These are phyloP conservation scores for Eucalyptus pauciflora DNA, from an alignment of 345 rosid species.

Conservation along the genomic window DNA sequence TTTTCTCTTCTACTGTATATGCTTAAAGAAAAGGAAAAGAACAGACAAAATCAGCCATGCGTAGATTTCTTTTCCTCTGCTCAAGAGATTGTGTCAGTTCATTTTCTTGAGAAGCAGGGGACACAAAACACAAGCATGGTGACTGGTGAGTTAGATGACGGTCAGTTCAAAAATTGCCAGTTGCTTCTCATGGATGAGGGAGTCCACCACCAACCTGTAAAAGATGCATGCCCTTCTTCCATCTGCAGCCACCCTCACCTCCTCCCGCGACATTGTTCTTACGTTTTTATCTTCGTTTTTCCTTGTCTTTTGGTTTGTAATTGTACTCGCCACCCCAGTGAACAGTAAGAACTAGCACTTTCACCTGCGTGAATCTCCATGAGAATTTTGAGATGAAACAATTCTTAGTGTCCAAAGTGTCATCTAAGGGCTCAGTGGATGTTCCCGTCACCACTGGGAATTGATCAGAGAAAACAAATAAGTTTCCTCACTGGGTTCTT, in stretches of 20 bases:
- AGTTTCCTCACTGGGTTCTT: background rate
- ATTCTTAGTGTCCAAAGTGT: background rate
- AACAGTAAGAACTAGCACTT: no score
- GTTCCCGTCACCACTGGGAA: background rate
- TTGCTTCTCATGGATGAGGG: constrained; percentile 51
- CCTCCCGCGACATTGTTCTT: background rate
- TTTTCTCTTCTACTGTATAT: background rate
- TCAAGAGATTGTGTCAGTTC: background rate
- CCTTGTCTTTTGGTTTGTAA: no score
- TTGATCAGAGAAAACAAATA: background rate
- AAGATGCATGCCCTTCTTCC: constrained; percentile 14
- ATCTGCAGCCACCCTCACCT: background rate
- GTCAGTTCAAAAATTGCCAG: constrained; percentile 25
- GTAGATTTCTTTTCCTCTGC: background rate
- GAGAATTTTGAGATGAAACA: background rate
- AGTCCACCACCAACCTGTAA: constrained; percentile 57
- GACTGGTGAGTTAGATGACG: background rate
- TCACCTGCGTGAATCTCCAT: background rate
- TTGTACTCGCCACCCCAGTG: no score
- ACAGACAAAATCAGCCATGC: background rate
- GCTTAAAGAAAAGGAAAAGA: background rate
- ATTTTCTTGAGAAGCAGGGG: background rate
- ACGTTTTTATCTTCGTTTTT: no score
- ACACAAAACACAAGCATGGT: background rate
- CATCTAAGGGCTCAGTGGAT: background rate